Percentiles rank a stretch among this genome's conserved stretches.
These are phyloP conservation scores for Nicotiana benthamiana DNA, from an alignment of 257 asterid genomes.

Conservation along the genomic window DNA sequence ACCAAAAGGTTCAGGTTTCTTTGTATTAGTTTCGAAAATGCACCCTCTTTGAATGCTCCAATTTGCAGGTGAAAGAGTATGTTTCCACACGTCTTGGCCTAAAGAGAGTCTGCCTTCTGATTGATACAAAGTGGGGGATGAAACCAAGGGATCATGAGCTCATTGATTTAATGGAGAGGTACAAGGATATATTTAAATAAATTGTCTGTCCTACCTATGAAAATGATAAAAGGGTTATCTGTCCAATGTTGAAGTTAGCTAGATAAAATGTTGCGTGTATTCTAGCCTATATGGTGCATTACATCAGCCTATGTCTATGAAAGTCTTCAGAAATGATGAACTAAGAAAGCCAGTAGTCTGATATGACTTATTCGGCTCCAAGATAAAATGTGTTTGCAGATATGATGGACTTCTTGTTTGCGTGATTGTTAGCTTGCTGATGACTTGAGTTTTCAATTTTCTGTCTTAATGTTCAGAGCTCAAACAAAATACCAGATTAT, in stretches of 20 bases:
- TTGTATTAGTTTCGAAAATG: not conserved
- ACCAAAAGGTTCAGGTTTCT: not conserved
- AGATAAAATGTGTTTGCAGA: not conserved
- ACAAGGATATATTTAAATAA: not conserved
- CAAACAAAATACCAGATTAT: constrained; percentile 85
- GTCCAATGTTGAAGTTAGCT: not conserved
- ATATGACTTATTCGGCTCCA: not conserved
- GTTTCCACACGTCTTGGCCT: constrained; percentile 71
- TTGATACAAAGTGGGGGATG: constrained; percentile 99
- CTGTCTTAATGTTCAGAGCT: constrained; percentile 39
- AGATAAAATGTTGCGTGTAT: not conserved
- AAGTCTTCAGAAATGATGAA: not conserved
- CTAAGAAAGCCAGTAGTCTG: not conserved
- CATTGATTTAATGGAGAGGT: constrained; percentile 94
- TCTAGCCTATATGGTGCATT: not conserved
- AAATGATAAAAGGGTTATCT: not conserved
- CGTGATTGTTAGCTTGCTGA: not conserved
- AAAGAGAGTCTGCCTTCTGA: constrained; percentile 82
- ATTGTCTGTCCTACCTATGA: not conserved
- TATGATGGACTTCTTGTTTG: not conserved
- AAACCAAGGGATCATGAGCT: constrained; percentile 88
- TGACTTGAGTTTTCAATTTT: not conserved
- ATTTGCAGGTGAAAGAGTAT: constrained; percentile 90
- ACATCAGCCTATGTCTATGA: not conserved
- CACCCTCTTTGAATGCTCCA: not conserved